phyloP scores from a whole-genome alignment of 1,284 basidiomycete genomes.

The Macrocystidia cucumis region DNA sequence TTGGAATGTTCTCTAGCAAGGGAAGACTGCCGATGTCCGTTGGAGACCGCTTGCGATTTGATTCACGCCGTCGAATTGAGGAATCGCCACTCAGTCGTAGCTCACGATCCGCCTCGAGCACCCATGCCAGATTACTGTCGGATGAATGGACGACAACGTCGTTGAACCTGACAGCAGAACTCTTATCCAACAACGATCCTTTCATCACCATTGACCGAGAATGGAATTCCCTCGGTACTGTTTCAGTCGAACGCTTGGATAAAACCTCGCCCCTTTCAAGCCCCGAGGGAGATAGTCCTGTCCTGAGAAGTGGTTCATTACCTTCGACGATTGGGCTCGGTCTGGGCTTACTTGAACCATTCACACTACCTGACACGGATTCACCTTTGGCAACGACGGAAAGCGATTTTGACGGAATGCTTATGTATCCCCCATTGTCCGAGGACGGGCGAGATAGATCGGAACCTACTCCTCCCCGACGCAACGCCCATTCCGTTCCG shows the following conservation, averaged over 20 bases:
- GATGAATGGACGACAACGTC: slow-evolving; percentile 41
- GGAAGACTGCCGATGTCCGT: slow-evolving; percentile 20
- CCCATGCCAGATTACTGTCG: slow-evolving; percentile 28
- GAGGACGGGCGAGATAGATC: slow-evolving; percentile 1
- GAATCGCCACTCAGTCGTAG: slow-evolving; percentile 23
- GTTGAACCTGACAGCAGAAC: slow-evolving; percentile 10
- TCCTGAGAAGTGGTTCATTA: slow-evolving; percentile 37
- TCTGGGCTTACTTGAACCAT: slow-evolving; percentile 49
- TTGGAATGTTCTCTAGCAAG: slow-evolving; percentile 28
- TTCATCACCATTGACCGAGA: slow-evolving; percentile 27
- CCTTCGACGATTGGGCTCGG: slow-evolving; percentile 33
- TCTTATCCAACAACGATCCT: slow-evolving; percentile 22
- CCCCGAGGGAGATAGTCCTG: slow-evolving; percentile 49
- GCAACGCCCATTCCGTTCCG: slow-evolving; percentile 9
- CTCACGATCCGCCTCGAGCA: slow-evolving; percentile 17
- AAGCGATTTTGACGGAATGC: slow-evolving; percentile 21
- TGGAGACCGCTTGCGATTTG: slow-evolving; percentile 16
- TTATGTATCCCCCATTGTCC: slow-evolving; percentile 10
- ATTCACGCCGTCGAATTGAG: slow-evolving; percentile 17
- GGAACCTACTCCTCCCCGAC: slow-evolving; percentile 8
- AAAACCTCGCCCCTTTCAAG: slow-evolving; percentile 25
- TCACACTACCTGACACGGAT: slow-evolving; percentile 29
- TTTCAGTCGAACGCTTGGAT: slow-evolving; percentile 6
- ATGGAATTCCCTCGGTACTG: slow-evolving; percentile 20
- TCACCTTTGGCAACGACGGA: slow-evolving; percentile 12